Conservation (phyloP, 1,139 yeast species). For the Maudiozyma humilis region DNA sequence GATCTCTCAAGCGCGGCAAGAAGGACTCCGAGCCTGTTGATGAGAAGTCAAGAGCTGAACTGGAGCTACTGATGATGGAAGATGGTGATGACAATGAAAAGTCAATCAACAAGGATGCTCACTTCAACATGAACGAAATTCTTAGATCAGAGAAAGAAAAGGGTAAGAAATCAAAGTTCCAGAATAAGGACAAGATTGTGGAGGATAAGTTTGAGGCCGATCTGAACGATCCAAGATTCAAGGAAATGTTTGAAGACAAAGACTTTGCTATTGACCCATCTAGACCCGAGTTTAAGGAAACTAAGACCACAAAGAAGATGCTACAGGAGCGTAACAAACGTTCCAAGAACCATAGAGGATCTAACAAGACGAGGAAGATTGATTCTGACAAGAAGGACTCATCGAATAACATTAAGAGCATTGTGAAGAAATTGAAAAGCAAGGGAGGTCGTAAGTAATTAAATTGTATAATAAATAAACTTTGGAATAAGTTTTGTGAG, state of each 20-base stretch:
- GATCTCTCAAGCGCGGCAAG: conserved; percentile 22
- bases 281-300: conserved; percentile 77
- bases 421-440: conserved; percentile 26
- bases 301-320: conserved; percentile 77
- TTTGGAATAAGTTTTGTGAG: background rate
- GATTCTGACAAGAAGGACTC: background rate
- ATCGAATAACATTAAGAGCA: conserved; percentile 13
- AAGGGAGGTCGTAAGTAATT: conserved; percentile 11
- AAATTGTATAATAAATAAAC: background rate
- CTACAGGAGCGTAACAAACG: conserved; percentile 67
- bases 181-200: conserved; percentile 41
- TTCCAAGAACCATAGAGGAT: conserved; percentile 6
- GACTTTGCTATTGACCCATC: conserved; percentile 91
- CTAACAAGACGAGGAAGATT: conserved; percentile 6
- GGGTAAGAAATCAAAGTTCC: conserved; percentile 45
- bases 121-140: conserved; percentile 75
- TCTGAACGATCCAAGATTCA: conserved; percentile 76
- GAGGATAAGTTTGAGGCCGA: conserved; percentile 63
- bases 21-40: conserved; percentile 20
- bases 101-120: conserved; percentile 37
- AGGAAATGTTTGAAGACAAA: conserved; percentile 77
- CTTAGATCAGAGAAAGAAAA: conserved; percentile 60
- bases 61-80: conserved; percentile 67
- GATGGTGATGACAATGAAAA: conserved; percentile 44
- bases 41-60: conserved; percentile 53